Evolutionary conservation across 108 stramenopile species (phyloP).

Genomic region (Aurantiochytrium sp.): DNA sequence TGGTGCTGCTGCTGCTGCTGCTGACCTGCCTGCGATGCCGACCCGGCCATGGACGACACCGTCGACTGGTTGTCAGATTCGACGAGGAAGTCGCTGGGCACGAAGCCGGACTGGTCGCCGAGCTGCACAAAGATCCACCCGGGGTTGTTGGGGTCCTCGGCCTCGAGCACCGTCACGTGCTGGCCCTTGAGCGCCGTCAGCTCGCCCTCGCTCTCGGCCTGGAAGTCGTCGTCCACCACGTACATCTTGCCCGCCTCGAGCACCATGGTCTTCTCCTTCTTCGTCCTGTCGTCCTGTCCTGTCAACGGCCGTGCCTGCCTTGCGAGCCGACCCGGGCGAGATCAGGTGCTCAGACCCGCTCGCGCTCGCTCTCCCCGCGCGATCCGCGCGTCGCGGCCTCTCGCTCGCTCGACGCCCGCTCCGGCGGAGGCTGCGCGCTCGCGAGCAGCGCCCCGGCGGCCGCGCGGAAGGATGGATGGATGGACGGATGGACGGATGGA

Average conservation of each 20-base stretch:
- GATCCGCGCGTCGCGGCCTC: too few species aligned
- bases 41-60: not conserved
- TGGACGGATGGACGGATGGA: too few species aligned
- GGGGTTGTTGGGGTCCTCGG: not conserved
- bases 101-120: not conserved
- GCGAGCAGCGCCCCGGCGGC: too few species aligned
- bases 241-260: not conserved
- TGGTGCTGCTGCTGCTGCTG: not conserved
- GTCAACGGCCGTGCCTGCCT: too few species aligned
- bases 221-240: conserved; percentile 18
- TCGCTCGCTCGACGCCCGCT: too few species aligned
- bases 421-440: too few species aligned
- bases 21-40: not conserved
- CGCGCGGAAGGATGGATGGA: too few species aligned
- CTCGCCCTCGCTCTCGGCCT: not conserved
- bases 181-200: not conserved
- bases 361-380: too few species aligned
- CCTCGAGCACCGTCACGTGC: not conserved
- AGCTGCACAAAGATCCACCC: conserved; percentile 23
- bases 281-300: too few species aligned
- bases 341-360: too few species aligned
- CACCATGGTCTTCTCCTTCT: too few species aligned
- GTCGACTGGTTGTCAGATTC: not conserved
- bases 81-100: conserved; percentile 28
- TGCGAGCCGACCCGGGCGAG: too few species aligned